These are phyloP conservation scores for Lasiosphaeria ovina DNA, from an alignment of 495 filamentous ascomycete species.

Conservation along the genomic window DNA sequence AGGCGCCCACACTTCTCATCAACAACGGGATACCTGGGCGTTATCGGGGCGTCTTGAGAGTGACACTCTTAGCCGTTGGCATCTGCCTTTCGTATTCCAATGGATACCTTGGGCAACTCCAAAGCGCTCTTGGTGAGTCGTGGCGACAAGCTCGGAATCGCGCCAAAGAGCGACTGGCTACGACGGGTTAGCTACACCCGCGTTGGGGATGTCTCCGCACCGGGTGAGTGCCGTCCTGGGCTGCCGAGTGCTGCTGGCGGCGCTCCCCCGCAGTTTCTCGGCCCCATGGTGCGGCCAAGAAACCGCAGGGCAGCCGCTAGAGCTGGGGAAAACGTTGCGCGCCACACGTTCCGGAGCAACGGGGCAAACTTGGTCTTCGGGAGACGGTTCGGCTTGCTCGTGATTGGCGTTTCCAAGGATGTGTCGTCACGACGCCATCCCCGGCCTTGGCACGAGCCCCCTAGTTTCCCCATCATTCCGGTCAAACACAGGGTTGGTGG, in stretches of 20 bases:
- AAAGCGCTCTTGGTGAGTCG: not conserved
- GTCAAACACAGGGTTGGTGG: not conserved
- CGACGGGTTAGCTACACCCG: not conserved
- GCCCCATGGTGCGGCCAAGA: not conserved
- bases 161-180: not conserved
- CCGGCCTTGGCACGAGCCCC: not conserved
- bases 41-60: no score
- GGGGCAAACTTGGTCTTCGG: not conserved
- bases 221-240: not conserved
- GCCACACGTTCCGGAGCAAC: not conserved
- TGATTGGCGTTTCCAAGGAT: not conserved
- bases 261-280: constrained; percentile 7
- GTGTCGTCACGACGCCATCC: not conserved
- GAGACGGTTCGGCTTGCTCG: not conserved
- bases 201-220: not conserved
- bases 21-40: no score
- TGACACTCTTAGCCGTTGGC: no score
- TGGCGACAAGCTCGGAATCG: not conserved
- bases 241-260: not conserved
- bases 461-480: not conserved
- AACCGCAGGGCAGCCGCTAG: not conserved
- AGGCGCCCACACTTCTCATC: no score
- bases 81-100: no score
- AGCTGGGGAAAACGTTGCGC: not conserved
- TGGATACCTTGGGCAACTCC: not conserved